Evolutionary conservation across 495 filamentous ascomycete genomes (phyloP).

Genomic region (Neurospora hispaniola): DNA sequence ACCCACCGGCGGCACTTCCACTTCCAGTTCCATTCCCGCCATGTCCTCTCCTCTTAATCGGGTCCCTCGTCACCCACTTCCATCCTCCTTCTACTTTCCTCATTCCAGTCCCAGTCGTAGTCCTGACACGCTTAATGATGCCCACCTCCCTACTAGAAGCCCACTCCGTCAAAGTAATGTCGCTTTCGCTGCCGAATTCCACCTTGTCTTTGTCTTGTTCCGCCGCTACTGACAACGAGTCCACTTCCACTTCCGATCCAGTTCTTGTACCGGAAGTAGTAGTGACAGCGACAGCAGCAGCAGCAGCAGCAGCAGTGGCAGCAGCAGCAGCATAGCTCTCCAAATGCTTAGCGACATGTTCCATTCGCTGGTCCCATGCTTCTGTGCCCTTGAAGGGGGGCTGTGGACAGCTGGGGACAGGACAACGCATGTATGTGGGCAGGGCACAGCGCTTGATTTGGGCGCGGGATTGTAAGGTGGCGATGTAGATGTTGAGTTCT

Average conservation of each 20-base stretch:
- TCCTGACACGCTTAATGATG: slow-evolving; percentile 20
- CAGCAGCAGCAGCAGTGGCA: too few relatives aligned
- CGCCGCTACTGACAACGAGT: neutral
- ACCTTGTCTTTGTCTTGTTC: slow-evolving; percentile 15
- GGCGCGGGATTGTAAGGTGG: slow-evolving; percentile 45
- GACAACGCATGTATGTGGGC: slow-evolving; percentile 54
- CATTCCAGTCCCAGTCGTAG: too few relatives aligned
- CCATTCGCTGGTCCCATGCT: slow-evolving; percentile 78
- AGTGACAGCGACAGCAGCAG: slow-evolving; percentile 11
- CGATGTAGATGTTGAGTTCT: slow-evolving; percentile 1
- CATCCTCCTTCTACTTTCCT: too few relatives aligned
- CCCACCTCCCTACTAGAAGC: slow-evolving; percentile 27
- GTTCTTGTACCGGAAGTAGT: neutral
- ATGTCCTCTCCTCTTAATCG: neutral
- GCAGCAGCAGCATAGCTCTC: slow-evolving; percentile 39
- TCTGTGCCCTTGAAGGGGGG: slow-evolving; percentile 46
- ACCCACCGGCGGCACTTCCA: neutral
- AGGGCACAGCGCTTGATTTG: slow-evolving; percentile 47
- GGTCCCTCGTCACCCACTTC: neutral
- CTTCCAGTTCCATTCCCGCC: neutral
- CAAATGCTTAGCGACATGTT: slow-evolving; percentile 80
- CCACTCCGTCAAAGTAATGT: slow-evolving; percentile 35
- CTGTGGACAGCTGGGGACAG: slow-evolving; percentile 17
- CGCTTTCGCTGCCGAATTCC: slow-evolving; percentile 27
- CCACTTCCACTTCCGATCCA: neutral